These are phyloP conservation scores for Mortierella claussenii DNA, from an alignment of 192 early-diverging fungal species.

Conservation along the genomic window DNA sequence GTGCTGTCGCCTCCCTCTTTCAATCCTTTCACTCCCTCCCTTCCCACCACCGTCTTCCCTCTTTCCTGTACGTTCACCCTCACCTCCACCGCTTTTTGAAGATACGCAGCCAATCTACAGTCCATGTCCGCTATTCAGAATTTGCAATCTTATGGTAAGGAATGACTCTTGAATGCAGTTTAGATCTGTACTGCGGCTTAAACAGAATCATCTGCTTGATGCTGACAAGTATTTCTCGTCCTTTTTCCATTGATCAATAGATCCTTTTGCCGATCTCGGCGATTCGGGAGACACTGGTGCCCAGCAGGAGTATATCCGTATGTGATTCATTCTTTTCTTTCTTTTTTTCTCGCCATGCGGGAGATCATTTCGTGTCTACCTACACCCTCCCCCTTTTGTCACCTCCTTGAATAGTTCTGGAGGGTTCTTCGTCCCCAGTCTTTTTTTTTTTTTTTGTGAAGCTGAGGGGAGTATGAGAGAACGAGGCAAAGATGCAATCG, in stretches of 20 bases:
- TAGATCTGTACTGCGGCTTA: background rate
- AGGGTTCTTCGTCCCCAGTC: too few relatives aligned
- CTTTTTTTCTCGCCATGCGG: background rate
- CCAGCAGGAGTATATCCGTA: constrained; percentile 57
- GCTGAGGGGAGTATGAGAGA: background rate
- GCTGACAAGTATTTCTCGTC: background rate
- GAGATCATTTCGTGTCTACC: background rate
- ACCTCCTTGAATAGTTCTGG: background rate
- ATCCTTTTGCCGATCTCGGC: constrained; percentile 57
- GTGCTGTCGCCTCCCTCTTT: too few relatives aligned
- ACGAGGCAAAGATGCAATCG: background rate
- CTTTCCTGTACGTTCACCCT: background rate
- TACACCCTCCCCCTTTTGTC: constrained; percentile 5
- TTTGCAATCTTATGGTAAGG: constrained; percentile 55
- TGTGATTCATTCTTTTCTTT: constrained; percentile 6
- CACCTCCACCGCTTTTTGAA: background rate
- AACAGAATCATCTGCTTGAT: background rate
- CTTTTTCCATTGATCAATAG: constrained; percentile 5
- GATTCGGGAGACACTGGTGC: constrained; percentile 40
- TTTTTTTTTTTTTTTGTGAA: background rate
- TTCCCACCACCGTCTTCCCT: background rate
- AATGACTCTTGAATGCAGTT: background rate
- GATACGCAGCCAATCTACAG: background rate
- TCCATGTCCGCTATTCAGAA: constrained; percentile 55
- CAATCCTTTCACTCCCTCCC: background rate